phyloP scores from a whole-genome alignment of 2,329 filamentous ascomycete species.

The Trichoderma sp. region DNA sequence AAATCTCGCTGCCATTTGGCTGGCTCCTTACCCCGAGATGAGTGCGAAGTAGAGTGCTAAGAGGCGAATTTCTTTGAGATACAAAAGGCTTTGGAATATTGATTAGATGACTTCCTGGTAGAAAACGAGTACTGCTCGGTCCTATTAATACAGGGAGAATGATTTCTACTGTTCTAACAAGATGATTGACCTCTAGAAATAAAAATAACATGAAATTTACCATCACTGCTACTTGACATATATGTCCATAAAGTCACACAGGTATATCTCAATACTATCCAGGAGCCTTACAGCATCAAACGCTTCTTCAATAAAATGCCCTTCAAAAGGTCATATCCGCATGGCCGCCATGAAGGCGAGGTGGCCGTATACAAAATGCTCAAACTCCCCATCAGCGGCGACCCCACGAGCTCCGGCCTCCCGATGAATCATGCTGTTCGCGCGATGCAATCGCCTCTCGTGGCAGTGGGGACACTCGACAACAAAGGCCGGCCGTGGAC shows the following conservation, averaged over 20 bases:
- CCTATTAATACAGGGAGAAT: background rate
- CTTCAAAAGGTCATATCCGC: background rate
- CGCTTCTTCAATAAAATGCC: background rate
- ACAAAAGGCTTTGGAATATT: background rate
- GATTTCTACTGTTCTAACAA: background rate
- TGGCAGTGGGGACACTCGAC: background rate
- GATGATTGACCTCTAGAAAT: background rate
- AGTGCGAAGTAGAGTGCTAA: background rate
- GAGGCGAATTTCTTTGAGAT: background rate
- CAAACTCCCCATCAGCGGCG: constrained; percentile 53
- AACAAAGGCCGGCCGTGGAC: background rate
- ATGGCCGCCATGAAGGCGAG: constrained; percentile 59
- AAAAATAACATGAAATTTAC: background rate
- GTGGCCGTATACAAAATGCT: constrained; percentile 62
- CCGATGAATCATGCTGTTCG: constrained; percentile 34
- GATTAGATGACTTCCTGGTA: background rate
- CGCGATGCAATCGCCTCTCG: background rate
- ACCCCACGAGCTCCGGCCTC: constrained; percentile 66
- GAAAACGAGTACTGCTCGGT: background rate
- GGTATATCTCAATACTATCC: background rate
- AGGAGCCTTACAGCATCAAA: background rate
- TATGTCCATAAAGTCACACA: background rate
- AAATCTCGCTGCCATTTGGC: background rate
- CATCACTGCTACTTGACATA: background rate
- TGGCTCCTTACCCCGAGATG: background rate